Percentiles rank a stretch among this genome's conserved stretches.
These are phyloP conservation scores for Amesomyces nigricolor DNA, from an alignment of 2,329 filamentous ascomycete species.

Conservation along the genomic window DNA sequence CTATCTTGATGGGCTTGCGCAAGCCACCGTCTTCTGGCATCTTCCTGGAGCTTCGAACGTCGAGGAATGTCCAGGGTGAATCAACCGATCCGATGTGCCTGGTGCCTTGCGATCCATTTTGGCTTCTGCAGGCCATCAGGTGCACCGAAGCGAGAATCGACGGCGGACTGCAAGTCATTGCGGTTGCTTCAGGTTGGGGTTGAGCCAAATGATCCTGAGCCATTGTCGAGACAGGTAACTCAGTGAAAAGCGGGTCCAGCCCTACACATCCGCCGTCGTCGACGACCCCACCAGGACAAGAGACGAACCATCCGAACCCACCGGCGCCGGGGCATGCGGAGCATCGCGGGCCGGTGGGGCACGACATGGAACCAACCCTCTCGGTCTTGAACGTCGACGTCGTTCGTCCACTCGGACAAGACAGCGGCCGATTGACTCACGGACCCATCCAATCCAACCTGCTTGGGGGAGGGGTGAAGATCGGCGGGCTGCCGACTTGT, in stretches of 20 bases:
- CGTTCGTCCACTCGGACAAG: not conserved
- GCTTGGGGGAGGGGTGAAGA: not conserved
- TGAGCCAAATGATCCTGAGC: not conserved
- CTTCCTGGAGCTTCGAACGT: constrained; percentile 2
- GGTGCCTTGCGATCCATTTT: not conserved
- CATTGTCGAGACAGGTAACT: constrained; percentile 2
- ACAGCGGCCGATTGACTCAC: constrained; percentile 14
- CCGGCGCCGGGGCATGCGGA: constrained; percentile 10
- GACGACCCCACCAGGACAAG: constrained; percentile 2
- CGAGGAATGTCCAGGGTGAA: not conserved
- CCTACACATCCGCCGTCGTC: constrained; percentile 1
- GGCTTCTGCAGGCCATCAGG: not conserved
- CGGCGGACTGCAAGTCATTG: constrained; percentile 6
- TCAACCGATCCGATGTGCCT: not conserved
- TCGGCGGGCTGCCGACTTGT: not conserved
- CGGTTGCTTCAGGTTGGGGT: not conserved
- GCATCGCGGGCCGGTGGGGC: constrained; percentile 7
- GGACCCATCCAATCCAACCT: constrained; percentile 8
- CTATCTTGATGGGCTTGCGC: not conserved
- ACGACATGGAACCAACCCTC: not conserved
- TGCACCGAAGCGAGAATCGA: not conserved
- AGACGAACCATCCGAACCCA: constrained; percentile 1
- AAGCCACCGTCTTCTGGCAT: not conserved
- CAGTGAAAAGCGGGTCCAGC: constrained; percentile 7
- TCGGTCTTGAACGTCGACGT: not conserved